These are phyloP conservation scores for Escovopsis weberi DNA, from an alignment of 2,329 filamentous ascomycete species.

Conservation along the genomic window DNA sequence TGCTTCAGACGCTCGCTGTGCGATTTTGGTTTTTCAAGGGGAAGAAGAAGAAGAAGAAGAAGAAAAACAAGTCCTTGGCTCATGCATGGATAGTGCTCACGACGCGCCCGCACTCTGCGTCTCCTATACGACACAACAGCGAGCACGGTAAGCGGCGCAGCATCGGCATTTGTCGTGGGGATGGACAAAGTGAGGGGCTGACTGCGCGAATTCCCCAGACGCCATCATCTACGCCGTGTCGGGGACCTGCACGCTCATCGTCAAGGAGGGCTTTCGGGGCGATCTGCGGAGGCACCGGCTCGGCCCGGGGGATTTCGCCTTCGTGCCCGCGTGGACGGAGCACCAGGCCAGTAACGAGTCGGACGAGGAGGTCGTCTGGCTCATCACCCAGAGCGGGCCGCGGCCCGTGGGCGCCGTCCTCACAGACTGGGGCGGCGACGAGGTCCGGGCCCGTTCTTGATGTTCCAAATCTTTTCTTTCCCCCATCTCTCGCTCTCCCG, in stretches of 20 bases:
- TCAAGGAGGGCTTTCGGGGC: conserved; percentile 36
- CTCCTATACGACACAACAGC: conserved; percentile 54
- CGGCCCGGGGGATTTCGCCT: conserved; percentile 50
- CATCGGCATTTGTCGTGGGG: neutral
- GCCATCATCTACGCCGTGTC: conserved; percentile 52
- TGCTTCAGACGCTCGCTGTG: neutral
- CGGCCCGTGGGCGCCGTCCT: conserved; percentile 48
- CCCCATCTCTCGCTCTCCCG: too few relatives aligned
- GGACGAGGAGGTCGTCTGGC: conserved; percentile 46
- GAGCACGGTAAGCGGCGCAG: conserved; percentile 38
- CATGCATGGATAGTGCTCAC: conserved; percentile 36
- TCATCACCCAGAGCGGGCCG: conserved; percentile 47
- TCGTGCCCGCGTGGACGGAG: conserved; percentile 55
- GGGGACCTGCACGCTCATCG: conserved; percentile 47
- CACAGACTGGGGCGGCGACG: conserved; percentile 43
- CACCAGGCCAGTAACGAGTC: conserved; percentile 56
- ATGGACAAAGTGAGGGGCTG: too few relatives aligned
- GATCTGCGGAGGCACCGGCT: conserved; percentile 41
- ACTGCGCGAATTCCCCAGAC: conserved; percentile 26
- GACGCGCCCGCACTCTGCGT: conserved; percentile 45
- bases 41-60: neutral
- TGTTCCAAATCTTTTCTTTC: neutral
- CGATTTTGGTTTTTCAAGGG: neutral
- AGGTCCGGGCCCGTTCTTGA: conserved; percentile 14
- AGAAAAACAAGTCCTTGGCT: neutral